Conservation (phyloP, 1,284 basidiomycete genomes). For the Trichosporon ovoides region DNA sequence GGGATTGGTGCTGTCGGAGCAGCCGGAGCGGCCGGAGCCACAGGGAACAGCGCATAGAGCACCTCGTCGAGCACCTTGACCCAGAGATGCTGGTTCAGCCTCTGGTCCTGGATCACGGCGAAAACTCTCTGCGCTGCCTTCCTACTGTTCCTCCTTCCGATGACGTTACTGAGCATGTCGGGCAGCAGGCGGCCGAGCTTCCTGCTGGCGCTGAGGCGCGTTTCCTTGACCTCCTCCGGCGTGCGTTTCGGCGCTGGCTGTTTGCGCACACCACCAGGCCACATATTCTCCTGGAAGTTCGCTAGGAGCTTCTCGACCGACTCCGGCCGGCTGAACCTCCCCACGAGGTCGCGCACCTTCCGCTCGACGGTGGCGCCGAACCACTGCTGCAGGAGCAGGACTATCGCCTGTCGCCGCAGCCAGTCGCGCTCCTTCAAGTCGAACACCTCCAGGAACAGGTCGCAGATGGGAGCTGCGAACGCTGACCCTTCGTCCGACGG, state of each 20-base stretch:
- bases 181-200: constrained; percentile 77
- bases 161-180: constrained; percentile 92
- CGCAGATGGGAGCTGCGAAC: constrained; percentile 93
- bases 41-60: constrained; percentile 7
- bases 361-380: constrained; percentile 91
- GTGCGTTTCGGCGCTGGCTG: constrained; percentile 62
- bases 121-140: constrained; percentile 86
- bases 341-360: constrained; percentile 70
- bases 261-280: constrained; percentile 74
- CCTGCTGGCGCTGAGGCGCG: constrained; percentile 75
- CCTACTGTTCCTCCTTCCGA: constrained; percentile 86
- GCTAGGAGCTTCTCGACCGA: constrained; percentile 64
- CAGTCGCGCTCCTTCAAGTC: constrained; percentile 93
- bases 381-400: constrained; percentile 91
- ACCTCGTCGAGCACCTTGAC: constrained; percentile 86
- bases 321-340: constrained; percentile 59
- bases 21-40: too few relatives aligned
- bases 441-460: constrained; percentile 84
- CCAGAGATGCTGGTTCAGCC: constrained; percentile 85
- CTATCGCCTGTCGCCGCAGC: constrained; percentile 91
- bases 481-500: constrained; percentile 65
- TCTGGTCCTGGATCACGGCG: constrained; percentile 81
- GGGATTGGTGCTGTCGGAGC: background rate
- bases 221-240: constrained; percentile 68
- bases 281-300: constrained; percentile 66